A percentile compares a stretch with the other conserved stretches of the same genome.
These are phyloP conservation scores for Linnemannia zychae DNA, from an alignment of 192 early-diverging fungal species.

Conservation along the genomic window DNA sequence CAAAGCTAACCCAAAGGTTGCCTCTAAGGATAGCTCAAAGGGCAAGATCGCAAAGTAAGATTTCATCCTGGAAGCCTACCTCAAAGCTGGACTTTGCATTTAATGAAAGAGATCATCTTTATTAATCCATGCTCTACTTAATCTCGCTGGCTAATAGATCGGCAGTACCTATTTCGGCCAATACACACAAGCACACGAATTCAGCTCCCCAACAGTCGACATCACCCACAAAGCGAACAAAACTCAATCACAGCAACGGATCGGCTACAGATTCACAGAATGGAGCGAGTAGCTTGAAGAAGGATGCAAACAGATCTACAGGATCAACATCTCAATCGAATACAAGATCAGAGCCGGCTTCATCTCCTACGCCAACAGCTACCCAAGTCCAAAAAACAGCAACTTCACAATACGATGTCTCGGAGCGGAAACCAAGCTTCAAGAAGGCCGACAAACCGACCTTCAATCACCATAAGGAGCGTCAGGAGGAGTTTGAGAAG, in stretches of 20 bases:
- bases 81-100: background rate
- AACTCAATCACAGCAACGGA: background rate
- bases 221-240: constrained; percentile 1
- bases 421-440: constrained; percentile 57
- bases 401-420: constrained; percentile 1
- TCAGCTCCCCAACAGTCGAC: background rate
- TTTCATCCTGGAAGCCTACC: background rate
- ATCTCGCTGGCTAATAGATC: background rate
- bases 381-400: background rate
- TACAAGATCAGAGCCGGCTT: constrained; percentile 4
- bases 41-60: constrained; percentile 11
- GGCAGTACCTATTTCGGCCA: background rate
- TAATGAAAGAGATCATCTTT: background rate
- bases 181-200: background rate
- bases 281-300: background rate
- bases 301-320: background rate
- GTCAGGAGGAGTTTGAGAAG: constrained; percentile 8
- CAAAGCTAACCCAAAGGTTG: constrained; percentile 21
- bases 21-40: constrained; percentile 9
- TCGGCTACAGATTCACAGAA: background rate
- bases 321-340: constrained; percentile 28
- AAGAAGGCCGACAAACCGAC: constrained; percentile 50
- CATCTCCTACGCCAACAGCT: background rate
- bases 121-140: background rate
- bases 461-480: constrained; percentile 26